These are phyloP conservation scores for Solanum sitiens DNA, from an alignment of 257 asterid genomes.

Conservation along the genomic window DNA sequence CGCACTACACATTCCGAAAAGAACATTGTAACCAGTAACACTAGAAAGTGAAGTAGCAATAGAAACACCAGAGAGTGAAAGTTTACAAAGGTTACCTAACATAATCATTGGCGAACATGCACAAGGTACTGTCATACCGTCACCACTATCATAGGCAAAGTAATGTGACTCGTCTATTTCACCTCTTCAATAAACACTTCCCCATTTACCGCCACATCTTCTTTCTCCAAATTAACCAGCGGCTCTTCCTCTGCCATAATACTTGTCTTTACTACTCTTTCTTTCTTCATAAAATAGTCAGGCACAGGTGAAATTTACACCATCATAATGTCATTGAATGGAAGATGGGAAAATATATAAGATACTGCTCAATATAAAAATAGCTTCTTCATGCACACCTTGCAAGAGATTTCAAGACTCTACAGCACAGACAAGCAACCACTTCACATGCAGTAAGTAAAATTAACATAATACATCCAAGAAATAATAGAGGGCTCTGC, in stretches of 20 bases:
- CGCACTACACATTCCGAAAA: constrained; percentile 72
- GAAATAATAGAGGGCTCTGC: neutral
- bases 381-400: constrained; percentile 55
- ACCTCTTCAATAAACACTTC: constrained; percentile 16
- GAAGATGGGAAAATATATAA: constrained; percentile 51
- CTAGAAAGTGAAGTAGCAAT: constrained; percentile 47
- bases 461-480: too few species aligned
- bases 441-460: neutral
- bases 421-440: neutral
- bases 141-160: constrained; percentile 60
- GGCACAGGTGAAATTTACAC: constrained; percentile 27
- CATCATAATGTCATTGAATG: constrained; percentile 56
- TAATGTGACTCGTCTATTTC: constrained; percentile 38
- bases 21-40: constrained; percentile 43
- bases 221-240: neutral
- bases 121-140: constrained; percentile 40
- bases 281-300: too few species aligned
- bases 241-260: neutral
- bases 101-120: constrained; percentile 42
- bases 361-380: constrained; percentile 46
- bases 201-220: constrained; percentile 4
- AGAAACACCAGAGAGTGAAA: constrained; percentile 40
- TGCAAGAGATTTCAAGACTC: neutral
- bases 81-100: constrained; percentile 44
- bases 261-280: too few species aligned